A percentile compares a stretch with the other conserved stretches of the same genome.
Evolutionary conservation across 2,329 filamentous ascomycete genomes (phyloP).

Genomic region (Malbranchea cinnamomea): DNA sequence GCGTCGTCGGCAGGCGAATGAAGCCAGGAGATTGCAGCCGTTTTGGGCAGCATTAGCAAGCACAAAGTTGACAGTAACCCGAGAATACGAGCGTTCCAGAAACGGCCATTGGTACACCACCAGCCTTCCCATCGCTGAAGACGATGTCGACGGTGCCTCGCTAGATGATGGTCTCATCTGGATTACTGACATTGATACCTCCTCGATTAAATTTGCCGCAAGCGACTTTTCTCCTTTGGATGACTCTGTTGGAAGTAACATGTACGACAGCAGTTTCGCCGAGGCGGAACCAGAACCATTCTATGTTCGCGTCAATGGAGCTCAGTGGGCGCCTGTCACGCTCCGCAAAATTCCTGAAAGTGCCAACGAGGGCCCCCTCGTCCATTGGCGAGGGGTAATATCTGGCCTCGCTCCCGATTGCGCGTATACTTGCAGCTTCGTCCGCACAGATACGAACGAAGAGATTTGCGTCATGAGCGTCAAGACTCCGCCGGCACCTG

Average conservation of each 20-base stretch:
- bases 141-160: slow-evolving; percentile 27
- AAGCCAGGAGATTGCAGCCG: slow-evolving; percentile 78
- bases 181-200: slow-evolving; percentile 33
- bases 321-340: slow-evolving; percentile 47
- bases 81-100: slow-evolving; percentile 71
- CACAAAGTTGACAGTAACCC: slow-evolving; percentile 91
- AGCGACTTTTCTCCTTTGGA: slow-evolving; percentile 23
- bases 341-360: slow-evolving; percentile 34
- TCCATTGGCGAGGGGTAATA: slow-evolving; percentile 46
- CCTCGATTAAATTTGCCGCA: slow-evolving; percentile 33
- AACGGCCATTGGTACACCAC: slow-evolving; percentile 14
- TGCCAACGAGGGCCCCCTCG: slow-evolving; percentile 29
- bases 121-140: slow-evolving; percentile 24
- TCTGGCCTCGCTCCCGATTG: slow-evolving; percentile 50
- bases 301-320: slow-evolving; percentile 50
- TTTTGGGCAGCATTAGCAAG: slow-evolving; percentile 89
- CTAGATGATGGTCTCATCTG: slow-evolving; percentile 31
- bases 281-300: slow-evolving; percentile 39
- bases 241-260: slow-evolving; percentile 10
- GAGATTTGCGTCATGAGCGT: slow-evolving; percentile 46
- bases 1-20: slow-evolving; percentile 78
- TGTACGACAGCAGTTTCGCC: slow-evolving; percentile 3
- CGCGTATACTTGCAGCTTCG: slow-evolving; percentile 49
- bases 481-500: slow-evolving; percentile 45
- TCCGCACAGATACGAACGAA: slow-evolving; percentile 40